Evolutionary conservation across 192 early-diverging fungal genomes (phyloP), one percentile per base, ranked within the genome.

Genomic region (Obelidium mucronatum): DNA sequence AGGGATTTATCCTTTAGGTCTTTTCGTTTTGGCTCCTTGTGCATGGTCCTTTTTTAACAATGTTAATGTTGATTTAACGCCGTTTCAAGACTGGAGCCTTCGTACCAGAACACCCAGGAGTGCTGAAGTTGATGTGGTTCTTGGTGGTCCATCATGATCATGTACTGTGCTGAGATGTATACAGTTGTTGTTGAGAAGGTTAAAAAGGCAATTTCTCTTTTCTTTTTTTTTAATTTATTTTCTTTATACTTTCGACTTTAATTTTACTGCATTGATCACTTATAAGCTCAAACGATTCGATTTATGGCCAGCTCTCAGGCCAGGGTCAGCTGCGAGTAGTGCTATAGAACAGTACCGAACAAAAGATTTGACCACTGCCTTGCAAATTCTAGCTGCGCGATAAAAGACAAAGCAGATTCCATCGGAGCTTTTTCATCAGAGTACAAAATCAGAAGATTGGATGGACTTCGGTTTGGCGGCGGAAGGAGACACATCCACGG

Each of bases 41-140:
- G 94, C 93, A 96, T 96, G 71, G 93, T 96, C 85, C 85, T 82
- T 52, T 13, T 22, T 36, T n/a, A 31, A 11, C n/a, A n/a, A 19
- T 17, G 61, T 39, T 30, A 34, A 56, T 26, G 61, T 0, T 2
- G n/a, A n/a, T n/a, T n/a, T 15, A 8, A 28, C 64, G 39, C n/a
- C 19, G 30, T 40, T 48, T 24, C 17, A 6, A 1, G 26, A 40
- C 0, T 34, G 70, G 40, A 1, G 31, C 13, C 44, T 6, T 17
- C 40, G 6, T 51, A 82, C 93, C 93, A 97, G 82, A 95, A 94
- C 33, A 94, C 91, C 95, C 95, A 97, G 8, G 92, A 85, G 71
- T 88, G 92, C 44, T 86, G 90, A 72, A 97, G 84, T 48, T 92
- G 89, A 59, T 94, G 93, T 26, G 48, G 15, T 5, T 3, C 24